A percentile compares a stretch with the other conserved stretches of the same genome.
Conservation (phyloP, 2,329 filamentous ascomycete species). For the Aureobasidium melanogenum region DNA sequence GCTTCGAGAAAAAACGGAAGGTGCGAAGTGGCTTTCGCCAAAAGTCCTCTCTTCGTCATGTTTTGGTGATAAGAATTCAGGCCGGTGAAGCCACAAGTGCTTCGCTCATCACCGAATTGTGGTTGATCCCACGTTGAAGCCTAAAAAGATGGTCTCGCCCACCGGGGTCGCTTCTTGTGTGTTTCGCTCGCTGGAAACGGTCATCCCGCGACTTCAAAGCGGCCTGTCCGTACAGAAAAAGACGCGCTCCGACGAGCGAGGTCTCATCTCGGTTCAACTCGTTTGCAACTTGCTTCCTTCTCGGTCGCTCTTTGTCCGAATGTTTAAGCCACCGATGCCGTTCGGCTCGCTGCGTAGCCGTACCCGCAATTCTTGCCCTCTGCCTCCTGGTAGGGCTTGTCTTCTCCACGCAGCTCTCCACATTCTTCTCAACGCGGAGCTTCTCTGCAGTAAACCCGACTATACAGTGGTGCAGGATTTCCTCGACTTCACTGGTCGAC, state of each 20-base stretch:
- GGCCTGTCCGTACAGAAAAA: not conserved
- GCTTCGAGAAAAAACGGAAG: not conserved
- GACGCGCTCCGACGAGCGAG: not conserved
- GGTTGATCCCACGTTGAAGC: not conserved
- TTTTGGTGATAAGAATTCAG: not conserved
- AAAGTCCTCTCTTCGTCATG: not conserved
- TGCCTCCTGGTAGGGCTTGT: too few relatives aligned
- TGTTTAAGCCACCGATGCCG: too few relatives aligned
- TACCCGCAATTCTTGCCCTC: not conserved
- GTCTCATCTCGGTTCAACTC: slow-evolving; percentile 6
- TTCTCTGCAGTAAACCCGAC: not conserved
- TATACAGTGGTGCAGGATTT: too few relatives aligned
- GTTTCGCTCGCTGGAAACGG: not conserved
- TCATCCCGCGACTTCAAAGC: not conserved
- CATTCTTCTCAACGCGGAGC: not conserved
- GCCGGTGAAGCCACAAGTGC: not conserved
- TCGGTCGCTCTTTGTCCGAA: not conserved
- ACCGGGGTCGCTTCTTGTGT: not conserved
- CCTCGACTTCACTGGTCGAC: not conserved
- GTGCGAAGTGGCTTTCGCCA: not conserved
- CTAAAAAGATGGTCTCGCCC: not conserved
- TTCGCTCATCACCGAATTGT: not conserved
- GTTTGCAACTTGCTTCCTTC: not conserved
- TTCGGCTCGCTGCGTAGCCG: not conserved
- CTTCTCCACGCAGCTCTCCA: not conserved